phyloP scores from a whole-genome alignment of 139 green algal genomes.

The Chlamydomonas sp. region DNA sequence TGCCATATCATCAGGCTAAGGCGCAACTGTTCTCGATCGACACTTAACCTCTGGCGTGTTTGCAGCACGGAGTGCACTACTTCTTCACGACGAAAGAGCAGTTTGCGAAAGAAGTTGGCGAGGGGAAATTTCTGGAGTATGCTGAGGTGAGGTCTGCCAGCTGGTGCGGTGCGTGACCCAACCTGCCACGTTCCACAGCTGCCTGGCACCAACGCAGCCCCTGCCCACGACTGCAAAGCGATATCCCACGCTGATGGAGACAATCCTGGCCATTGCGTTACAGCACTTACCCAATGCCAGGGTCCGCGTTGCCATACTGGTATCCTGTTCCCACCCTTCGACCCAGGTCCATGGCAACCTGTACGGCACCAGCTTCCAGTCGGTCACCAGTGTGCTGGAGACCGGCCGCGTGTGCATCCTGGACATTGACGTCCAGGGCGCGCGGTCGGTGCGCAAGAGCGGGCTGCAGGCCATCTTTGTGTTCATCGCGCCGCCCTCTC shows the following conservation, averaged over 20 bases:
- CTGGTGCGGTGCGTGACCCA: background rate
- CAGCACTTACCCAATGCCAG: background rate
- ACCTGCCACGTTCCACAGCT: too few species aligned
- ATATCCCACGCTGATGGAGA: too few species aligned
- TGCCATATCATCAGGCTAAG: too few species aligned
- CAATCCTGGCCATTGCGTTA: too few species aligned
- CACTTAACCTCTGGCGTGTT: too few species aligned
- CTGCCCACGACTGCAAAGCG: too few species aligned
- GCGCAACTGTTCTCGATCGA: too few species aligned
- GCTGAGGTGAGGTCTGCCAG: slow-evolving; percentile 54
- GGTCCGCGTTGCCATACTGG: background rate
- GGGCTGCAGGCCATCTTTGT: slow-evolving; percentile 78
- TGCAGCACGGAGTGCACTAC: slow-evolving; percentile 86
- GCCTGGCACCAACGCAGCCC: too few species aligned
- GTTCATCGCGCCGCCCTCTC: slow-evolving; percentile 84
- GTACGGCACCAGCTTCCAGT: slow-evolving; percentile 81
- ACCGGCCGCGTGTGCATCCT: slow-evolving; percentile 58
- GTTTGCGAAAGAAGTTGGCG: slow-evolving; percentile 77
- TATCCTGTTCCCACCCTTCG: background rate
- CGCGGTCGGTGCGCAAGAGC: slow-evolving; percentile 46
- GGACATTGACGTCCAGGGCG: slow-evolving; percentile 69
- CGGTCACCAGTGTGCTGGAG: slow-evolving; percentile 73
- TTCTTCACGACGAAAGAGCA: slow-evolving; percentile 78
- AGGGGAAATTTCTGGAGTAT: slow-evolving; percentile 87
- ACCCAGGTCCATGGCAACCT: slow-evolving; percentile 79